Percentiles rank a stretch among this genome's conserved stretches.
Evolutionary conservation across 2,329 filamentous ascomycete genomes (phyloP).

Genomic region (Escovopsis sp.): DNA sequence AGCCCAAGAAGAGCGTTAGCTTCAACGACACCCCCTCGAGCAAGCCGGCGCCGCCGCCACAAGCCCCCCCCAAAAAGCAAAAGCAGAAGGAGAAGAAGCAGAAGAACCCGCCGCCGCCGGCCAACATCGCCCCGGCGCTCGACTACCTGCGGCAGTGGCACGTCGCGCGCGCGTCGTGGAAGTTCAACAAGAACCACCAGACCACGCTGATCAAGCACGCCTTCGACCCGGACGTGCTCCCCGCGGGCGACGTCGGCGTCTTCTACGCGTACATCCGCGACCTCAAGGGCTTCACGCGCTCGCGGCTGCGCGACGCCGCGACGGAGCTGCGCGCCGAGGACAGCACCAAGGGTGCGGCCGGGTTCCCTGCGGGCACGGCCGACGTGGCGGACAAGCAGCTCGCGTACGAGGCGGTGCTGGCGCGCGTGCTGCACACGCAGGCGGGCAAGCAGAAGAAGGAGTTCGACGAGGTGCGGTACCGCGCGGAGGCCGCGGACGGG

Average conservation of each 20-base stretch:
- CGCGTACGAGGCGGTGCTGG: slow-evolving; percentile 40
- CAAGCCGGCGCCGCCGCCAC: slow-evolving; percentile 16
- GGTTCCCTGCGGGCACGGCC: slow-evolving; percentile 34
- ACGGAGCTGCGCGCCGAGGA: slow-evolving; percentile 44
- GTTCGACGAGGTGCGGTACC: slow-evolving; percentile 38
- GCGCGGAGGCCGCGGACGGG: slow-evolving; percentile 34
- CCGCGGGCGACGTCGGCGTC: slow-evolving; percentile 50
- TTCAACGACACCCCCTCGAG: slow-evolving; percentile 30
- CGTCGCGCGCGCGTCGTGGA: slow-evolving; percentile 59
- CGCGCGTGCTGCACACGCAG: slow-evolving; percentile 27
- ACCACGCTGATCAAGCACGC: slow-evolving; percentile 71
- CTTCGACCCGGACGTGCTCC: slow-evolving; percentile 58
- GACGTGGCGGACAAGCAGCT: slow-evolving; percentile 35
- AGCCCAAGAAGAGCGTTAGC: slow-evolving; percentile 33
- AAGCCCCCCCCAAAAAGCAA: slow-evolving; percentile 18
- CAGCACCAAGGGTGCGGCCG: slow-evolving; percentile 32
- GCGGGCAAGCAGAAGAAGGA: slow-evolving; percentile 30
- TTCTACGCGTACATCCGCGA: slow-evolving; percentile 69
- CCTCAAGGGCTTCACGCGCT: slow-evolving; percentile 59
- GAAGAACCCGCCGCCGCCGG: slow-evolving; percentile 21
- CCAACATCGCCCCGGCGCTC: slow-evolving; percentile 48
- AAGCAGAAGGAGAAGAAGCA: slow-evolving; percentile 26
- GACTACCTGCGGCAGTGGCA: slow-evolving; percentile 67
- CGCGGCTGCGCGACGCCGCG: slow-evolving; percentile 52
- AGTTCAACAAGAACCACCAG: slow-evolving; percentile 93